These are phyloP conservation scores for Naegleria fowleri DNA, from an alignment of 208 protist genomes.

Conservation along the genomic window DNA sequence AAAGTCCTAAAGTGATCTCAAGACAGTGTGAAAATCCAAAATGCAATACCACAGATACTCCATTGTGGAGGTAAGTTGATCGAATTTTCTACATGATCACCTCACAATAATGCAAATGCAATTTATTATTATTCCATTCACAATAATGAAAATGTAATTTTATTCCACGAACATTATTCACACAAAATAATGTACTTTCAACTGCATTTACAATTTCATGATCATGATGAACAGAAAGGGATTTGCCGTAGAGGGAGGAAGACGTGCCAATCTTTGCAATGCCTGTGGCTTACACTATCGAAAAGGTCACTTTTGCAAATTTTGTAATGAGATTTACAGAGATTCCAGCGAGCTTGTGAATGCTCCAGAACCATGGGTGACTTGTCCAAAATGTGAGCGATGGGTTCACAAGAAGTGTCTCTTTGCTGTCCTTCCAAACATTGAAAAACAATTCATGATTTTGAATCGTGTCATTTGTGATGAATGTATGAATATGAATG, in stretches of 20 bases:
- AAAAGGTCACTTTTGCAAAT: constrained; percentile 5
- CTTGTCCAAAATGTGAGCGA: neutral
- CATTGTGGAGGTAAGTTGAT: constrained; percentile 1
- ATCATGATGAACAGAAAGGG: neutral
- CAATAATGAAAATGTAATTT: no score
- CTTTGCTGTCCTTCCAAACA: neutral
- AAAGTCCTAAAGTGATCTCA: neutral
- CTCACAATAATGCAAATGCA: no score
- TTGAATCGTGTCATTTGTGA: neutral
- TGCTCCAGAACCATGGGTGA: neutral
- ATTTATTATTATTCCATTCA: no score
- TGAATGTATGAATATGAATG: neutral
- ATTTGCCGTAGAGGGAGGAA: neutral
- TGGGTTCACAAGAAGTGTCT: neutral
- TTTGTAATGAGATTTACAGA: constrained; percentile 15
- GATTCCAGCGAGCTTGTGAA: neutral
- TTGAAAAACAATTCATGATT: neutral
- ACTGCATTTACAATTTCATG: neutral
- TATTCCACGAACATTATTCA: no score
- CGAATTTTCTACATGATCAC: no score
- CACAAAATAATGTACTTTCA: neutral
- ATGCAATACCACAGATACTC: neutral
- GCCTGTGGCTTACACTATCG: neutral
- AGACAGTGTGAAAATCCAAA: constrained; percentile 10
- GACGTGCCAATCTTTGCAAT: neutral